Evolutionary conservation across 148 eudicot species (phyloP), one percentile per base, ranked within the genome.

Genomic region (Rhododendron griersonianum): DNA sequence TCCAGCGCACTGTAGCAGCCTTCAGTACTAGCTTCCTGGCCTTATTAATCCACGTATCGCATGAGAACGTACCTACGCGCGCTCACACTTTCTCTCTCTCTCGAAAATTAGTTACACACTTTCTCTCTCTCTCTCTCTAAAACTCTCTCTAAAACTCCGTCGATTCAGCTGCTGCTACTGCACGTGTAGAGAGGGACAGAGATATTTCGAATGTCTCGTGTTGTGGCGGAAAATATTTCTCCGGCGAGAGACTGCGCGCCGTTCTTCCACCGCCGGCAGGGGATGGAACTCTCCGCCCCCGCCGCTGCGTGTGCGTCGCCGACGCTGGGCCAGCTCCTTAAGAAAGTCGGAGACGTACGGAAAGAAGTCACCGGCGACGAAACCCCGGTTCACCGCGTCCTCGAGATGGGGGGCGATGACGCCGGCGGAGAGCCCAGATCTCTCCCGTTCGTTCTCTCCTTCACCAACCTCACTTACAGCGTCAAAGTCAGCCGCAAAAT

Each of bases 321-420:
- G 16, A 96, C 99, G 1, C 90, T 95, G 0, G 98, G 95, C 1
- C 93, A 92, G 80, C 90, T 96, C 0, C 86, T 96, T 33, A 93
- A 96, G 87, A 81, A 87, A 30, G 98, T 96, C 13, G 96, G 96
- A 1, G 98, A 95, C 71, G 94, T 81, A 2, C 74, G 95, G 2
- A 93, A 90, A 69, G 95, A 94, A 25, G 91, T 45, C 18, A 86
- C 91, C 37, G 98, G 96, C 1, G 96, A 96, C 48, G 94, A 93
- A 59, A 93, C 98, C 0, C 98, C 98, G 7, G 90, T 90, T 2
- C 99, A 96, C 84, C 93, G 91, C 44, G 90, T 89, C 0, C 87
- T 95, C 44, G 90, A 91, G 0, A 8, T 92, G 85, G 86, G 83
- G 84, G 87, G 84, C 35, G 88, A 76, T 19, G 75, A 69, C 39